These are phyloP conservation scores for Firmiana major DNA, from an alignment of 345 rosid species.

Conservation along the genomic window DNA sequence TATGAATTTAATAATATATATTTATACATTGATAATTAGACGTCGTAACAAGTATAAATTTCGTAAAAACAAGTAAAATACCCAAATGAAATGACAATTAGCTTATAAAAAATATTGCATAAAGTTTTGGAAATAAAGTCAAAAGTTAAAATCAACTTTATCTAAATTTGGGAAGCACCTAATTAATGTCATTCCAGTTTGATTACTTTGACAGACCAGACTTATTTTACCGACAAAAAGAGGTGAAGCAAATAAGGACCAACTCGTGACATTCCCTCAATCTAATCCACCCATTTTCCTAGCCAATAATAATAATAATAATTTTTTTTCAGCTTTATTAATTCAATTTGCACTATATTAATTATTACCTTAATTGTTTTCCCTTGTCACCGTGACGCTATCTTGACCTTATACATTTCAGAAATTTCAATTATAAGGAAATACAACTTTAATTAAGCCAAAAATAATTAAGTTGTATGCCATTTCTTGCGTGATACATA, in stretches of 20 bases:
- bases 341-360: neutral
- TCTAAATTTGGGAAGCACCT: neutral
- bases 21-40: too few relatives aligned
- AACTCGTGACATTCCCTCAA: neutral
- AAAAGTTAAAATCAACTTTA: neutral
- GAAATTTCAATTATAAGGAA: neutral
- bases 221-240: slow-evolving; percentile 11
- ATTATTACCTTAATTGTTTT: neutral
- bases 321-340: neutral
- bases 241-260: neutral
- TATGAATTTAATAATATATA: too few relatives aligned
- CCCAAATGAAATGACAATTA: neutral
- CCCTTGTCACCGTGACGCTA: neutral
- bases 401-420: neutral
- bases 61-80: neutral
- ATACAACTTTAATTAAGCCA: too few relatives aligned
- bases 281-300: neutral
- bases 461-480: too few relatives aligned
- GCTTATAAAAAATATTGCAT: neutral
- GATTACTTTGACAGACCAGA: neutral
- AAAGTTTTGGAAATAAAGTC: neutral
- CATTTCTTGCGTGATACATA: too few relatives aligned
- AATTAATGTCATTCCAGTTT: slow-evolving; percentile 1
- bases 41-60: too few relatives aligned
- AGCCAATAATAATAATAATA: neutral